These are phyloP conservation scores for Selenicereus undatus DNA, from an alignment of 148 eudicot species.

Conservation along the genomic window DNA sequence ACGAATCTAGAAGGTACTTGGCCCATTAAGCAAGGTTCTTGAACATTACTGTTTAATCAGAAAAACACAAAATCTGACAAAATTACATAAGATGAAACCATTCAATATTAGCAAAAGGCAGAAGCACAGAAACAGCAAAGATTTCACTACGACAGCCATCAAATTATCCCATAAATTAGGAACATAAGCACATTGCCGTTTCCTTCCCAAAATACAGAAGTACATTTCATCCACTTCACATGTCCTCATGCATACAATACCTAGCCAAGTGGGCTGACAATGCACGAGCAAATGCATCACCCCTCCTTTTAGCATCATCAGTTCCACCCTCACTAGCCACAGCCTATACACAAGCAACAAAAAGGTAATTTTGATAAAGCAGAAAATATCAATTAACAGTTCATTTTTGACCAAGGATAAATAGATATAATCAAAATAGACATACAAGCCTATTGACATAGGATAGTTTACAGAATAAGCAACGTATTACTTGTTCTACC, in stretches of 20 bases:
- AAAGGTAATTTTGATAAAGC: background rate
- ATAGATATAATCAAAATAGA: background rate
- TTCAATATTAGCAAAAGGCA: no score
- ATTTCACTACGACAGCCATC: no score
- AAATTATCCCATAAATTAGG: background rate
- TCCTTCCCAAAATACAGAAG: background rate
- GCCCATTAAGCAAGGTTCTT: no score
- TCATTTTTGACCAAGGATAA: background rate
- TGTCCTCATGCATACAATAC: conserved; percentile 30
- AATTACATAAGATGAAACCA: no score
- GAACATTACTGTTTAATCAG: no score
- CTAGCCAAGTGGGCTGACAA: conserved; percentile 98
- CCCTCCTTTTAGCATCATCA: conserved; percentile 94
- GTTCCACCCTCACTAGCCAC: conserved; percentile 99
- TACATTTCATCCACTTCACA: background rate
- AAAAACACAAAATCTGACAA: no score
- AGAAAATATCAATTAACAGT: background rate
- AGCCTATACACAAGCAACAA: conserved; percentile 47
- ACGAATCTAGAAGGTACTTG: background rate
- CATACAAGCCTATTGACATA: background rate
- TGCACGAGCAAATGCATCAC: conserved; percentile 99
- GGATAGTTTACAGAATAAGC: background rate
- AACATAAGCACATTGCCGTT: background rate
- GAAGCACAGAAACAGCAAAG: no score
- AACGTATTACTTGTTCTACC: no score